phyloP scores from a whole-genome alignment of 331 rosid genomes.

The Cucumis variabilis region DNA sequence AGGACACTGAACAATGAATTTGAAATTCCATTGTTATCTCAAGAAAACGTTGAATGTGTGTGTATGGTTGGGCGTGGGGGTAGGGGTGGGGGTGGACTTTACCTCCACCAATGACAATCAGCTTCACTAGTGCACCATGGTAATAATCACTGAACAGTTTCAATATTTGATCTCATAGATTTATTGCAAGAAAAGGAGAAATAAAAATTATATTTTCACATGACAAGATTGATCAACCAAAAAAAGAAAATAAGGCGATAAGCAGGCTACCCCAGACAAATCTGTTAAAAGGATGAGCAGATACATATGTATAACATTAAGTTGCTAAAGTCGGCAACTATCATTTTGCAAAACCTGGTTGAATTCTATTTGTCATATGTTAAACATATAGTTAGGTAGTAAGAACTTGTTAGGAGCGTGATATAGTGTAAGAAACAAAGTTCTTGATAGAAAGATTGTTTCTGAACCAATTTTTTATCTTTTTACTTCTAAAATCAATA shows the following conservation, averaged over 20 bases:
- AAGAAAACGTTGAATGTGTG: not conserved
- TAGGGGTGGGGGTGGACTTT: constrained; percentile 21
- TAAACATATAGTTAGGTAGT: constrained; percentile 45
- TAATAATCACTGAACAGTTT: constrained; percentile 71
- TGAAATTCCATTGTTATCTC: not conserved
- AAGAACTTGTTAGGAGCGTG: constrained; percentile 40
- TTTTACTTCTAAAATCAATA: not conserved
- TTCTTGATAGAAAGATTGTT: not conserved
- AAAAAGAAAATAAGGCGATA: constrained; percentile 34
- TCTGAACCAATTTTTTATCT: not conserved
- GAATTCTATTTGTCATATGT: constrained; percentile 68
- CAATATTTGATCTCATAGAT: constrained; percentile 78
- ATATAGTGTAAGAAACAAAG: constrained; percentile 27
- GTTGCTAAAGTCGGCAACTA: constrained; percentile 90
- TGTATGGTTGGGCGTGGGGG: no score
- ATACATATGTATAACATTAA: constrained; percentile 80
- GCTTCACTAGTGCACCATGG: constrained; percentile 98
- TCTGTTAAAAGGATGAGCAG: constrained; percentile 80
- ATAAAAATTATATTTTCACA: constrained; percentile 15
- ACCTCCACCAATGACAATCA: constrained; percentile 99
- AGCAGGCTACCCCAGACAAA: constrained; percentile 79
- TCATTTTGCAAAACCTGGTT: constrained; percentile 90
- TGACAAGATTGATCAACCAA: constrained; percentile 34
- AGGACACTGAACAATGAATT: constrained; percentile 1
- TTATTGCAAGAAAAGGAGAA: constrained; percentile 40